Conservation (phyloP, 441 rosid species). For the Syzygium syzygioides region DNA sequence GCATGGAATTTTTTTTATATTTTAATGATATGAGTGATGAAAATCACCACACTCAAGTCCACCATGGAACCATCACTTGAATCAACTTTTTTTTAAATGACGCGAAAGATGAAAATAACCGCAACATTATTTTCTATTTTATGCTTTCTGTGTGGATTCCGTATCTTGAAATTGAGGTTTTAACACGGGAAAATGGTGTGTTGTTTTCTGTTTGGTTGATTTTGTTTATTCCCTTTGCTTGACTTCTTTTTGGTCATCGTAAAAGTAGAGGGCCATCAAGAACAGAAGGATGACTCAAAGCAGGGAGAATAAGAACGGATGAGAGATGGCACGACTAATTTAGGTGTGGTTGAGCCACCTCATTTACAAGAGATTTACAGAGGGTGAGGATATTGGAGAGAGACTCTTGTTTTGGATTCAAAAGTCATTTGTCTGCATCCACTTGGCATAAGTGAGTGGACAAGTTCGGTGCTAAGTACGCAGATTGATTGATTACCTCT, state of each 20-base stretch:
- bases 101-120: too few relatives aligned
- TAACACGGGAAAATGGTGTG: neutral
- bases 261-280: neutral
- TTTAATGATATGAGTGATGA: neutral
- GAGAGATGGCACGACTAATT: neutral
- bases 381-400: neutral
- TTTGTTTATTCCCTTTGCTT: neutral
- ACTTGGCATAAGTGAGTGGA: neutral
- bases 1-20: too few relatives aligned
- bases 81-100: too few relatives aligned
- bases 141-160: too few relatives aligned
- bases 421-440: neutral
- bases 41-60: neutral
- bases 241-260: neutral
- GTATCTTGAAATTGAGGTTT: neutral
- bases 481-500: neutral
- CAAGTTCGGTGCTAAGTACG: neutral
- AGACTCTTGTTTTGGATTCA: neutral
- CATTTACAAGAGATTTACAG: neutral
- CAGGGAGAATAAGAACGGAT: neutral
- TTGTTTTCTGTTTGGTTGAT: too few relatives aligned
- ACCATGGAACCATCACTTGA: too few relatives aligned
- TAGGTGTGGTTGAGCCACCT: neutral
- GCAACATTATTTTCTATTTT: too few relatives aligned
- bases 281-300: neutral